Percentiles rank a stretch among this genome's conserved stretches.
Evolutionary conservation across 2,329 filamentous ascomycete species (phyloP).

Genomic region (Ophiostoma piceae): DNA sequence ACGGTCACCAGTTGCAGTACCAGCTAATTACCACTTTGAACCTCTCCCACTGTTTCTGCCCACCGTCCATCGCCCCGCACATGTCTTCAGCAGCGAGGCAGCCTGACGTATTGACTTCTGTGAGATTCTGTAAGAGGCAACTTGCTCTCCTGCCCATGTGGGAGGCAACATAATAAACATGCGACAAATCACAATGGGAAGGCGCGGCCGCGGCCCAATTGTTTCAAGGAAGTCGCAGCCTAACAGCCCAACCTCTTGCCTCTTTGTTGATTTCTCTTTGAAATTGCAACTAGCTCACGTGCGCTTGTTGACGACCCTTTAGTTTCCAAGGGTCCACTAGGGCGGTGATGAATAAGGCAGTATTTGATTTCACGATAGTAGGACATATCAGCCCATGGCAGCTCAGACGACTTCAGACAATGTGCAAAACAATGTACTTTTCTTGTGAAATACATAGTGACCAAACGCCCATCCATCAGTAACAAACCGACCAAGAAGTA

Average conservation of each 20-base stretch:
- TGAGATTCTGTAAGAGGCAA: background rate
- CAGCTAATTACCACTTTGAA: conserved; percentile 1
- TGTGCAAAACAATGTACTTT: conserved; percentile 9
- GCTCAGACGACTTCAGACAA: background rate
- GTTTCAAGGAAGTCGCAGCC: background rate
- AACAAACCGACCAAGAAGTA: background rate
- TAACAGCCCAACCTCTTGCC: background rate
- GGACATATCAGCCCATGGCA: background rate
- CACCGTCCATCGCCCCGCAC: conserved; percentile 10
- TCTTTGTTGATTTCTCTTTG: background rate
- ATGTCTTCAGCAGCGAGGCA: conserved; percentile 4
- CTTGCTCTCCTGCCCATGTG: background rate
- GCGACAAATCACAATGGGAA: background rate
- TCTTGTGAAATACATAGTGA: conserved; percentile 7
- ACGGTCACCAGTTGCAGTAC: background rate
- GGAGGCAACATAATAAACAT: background rate
- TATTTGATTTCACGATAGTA: background rate
- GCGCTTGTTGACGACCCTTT: conserved; percentile 1
- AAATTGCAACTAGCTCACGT: background rate
- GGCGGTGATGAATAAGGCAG: background rate
- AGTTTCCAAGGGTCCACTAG: background rate
- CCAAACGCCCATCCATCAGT: conserved; percentile 15
- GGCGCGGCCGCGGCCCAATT: background rate
- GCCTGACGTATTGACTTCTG: conserved; percentile 4
- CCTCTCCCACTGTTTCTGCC: conserved; percentile 1